These are phyloP conservation scores for Saccharomycopsis sp. DNA, from an alignment of 805 yeast genomes.

Conservation along the genomic window DNA sequence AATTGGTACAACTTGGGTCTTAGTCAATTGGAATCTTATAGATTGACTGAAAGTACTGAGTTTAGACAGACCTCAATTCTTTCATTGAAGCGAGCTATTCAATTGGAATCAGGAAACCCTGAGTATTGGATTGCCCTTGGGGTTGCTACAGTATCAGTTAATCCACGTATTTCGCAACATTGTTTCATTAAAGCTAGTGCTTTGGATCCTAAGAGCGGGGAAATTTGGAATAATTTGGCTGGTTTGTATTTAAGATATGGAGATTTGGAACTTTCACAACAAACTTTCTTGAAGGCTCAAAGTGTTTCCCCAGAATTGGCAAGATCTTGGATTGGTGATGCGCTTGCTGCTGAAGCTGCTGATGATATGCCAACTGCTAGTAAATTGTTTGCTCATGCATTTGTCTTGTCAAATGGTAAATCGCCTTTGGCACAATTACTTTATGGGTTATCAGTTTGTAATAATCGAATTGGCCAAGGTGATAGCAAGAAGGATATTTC, in stretches of 20 bases:
- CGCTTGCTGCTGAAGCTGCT: slow-evolving; percentile 46
- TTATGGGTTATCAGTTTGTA: slow-evolving; percentile 53
- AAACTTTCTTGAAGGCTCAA: slow-evolving; percentile 67
- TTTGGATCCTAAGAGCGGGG: slow-evolving; percentile 58
- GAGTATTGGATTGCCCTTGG: slow-evolving; percentile 83
- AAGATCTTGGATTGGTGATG: slow-evolving; percentile 82
- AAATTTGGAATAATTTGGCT: slow-evolving; percentile 78
- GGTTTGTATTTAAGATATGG: slow-evolving; percentile 61
- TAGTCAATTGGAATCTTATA: slow-evolving; percentile 45
- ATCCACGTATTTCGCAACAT: slow-evolving; percentile 80
- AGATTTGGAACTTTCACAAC: slow-evolving; percentile 66
- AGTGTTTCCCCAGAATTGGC: slow-evolving; percentile 73
- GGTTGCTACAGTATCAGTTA: slow-evolving; percentile 54
- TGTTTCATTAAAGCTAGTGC: slow-evolving; percentile 80
- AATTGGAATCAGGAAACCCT: slow-evolving; percentile 60
- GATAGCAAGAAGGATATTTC: slow-evolving; percentile 49
- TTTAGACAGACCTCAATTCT: slow-evolving; percentile 48
- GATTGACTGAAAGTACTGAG: slow-evolving; percentile 21
- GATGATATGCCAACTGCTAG: slow-evolving; percentile 48
- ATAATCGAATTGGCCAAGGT: slow-evolving; percentile 36
- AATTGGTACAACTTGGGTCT: slow-evolving; percentile 66
- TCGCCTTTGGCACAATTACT: slow-evolving; percentile 63
- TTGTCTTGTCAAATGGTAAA: slow-evolving; percentile 65
- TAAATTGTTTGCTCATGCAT: slow-evolving; percentile 69
- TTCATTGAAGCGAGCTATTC: slow-evolving; percentile 59